A percentile compares a stretch with the other conserved stretches of the same genome.
phyloP scores from a whole-genome alignment of 768 basidiomycete genomes.

The Guyanaporus albipodus region DNA sequence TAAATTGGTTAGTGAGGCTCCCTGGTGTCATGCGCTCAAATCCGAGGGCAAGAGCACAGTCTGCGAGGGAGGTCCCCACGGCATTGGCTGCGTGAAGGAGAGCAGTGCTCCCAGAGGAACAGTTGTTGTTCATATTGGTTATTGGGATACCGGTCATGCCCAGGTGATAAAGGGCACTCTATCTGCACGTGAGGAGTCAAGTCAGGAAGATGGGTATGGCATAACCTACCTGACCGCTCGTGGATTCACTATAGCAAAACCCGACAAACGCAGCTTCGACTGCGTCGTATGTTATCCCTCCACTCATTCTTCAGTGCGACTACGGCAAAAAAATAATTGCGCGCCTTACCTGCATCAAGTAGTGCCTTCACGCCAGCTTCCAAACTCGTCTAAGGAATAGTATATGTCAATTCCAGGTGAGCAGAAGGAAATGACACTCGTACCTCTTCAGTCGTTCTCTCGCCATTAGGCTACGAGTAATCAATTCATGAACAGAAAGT shows the following conservation, averaged over 20 bases:
- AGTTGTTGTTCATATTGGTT: slow-evolving; percentile 83
- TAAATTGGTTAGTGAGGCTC: slow-evolving; percentile 60
- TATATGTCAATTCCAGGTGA: background rate
- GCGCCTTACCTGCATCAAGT: slow-evolving; percentile 75
- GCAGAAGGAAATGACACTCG: background rate
- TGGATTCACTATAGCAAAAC: slow-evolving; percentile 75
- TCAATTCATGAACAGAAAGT: background rate
- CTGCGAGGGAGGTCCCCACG: slow-evolving; percentile 61
- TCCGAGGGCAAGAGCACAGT: slow-evolving; percentile 75
- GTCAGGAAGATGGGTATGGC: background rate
- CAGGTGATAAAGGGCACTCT: slow-evolving; percentile 77
- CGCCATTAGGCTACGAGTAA: slow-evolving; percentile 52
- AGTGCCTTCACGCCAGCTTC: slow-evolving; percentile 84
- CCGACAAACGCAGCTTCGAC: slow-evolving; percentile 71
- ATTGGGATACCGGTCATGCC: slow-evolving; percentile 81
- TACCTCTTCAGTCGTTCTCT: slow-evolving; percentile 64
- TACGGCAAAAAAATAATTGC: no score
- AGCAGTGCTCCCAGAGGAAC: slow-evolving; percentile 75
- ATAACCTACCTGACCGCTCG: slow-evolving; percentile 54
- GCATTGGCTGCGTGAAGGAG: slow-evolving; percentile 64
- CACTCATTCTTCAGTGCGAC: no score
- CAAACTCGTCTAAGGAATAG: background rate
- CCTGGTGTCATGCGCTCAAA: slow-evolving; percentile 80
- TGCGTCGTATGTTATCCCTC: slow-evolving; percentile 75
- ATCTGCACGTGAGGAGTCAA: background rate